phyloP scores from a whole-genome alignment of 768 basidiomycete genomes.

The Boletus patriciae region DNA sequence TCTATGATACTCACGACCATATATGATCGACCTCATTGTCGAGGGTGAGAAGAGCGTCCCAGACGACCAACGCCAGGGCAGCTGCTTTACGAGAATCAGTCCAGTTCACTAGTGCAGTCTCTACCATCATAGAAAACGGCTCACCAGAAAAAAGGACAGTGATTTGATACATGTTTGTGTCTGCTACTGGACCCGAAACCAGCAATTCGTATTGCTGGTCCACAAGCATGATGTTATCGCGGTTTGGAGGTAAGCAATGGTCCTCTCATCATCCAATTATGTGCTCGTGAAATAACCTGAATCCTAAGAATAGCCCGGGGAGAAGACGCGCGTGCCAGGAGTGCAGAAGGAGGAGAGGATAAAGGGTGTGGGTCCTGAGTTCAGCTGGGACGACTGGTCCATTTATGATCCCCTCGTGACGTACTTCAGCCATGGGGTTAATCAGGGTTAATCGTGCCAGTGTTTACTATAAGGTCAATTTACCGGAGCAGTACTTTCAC shows the following conservation, averaged over 20 bases:
- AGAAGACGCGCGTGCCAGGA: neutral
- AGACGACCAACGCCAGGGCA: conserved; percentile 8
- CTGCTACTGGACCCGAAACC: neutral
- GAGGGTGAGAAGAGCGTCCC: conserved; percentile 20
- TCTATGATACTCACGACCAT: conserved; percentile 21
- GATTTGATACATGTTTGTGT: conserved; percentile 2
- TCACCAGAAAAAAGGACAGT: conserved; percentile 11
- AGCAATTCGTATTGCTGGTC: neutral
- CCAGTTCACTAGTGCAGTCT: neutral
- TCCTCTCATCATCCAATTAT: neutral
- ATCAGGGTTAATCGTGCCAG: neutral
- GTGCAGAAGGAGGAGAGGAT: neutral
- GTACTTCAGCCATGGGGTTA: neutral
- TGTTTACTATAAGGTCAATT: neutral
- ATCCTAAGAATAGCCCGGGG: neutral
- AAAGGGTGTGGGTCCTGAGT: too few species aligned
- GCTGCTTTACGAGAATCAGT: conserved; percentile 11
- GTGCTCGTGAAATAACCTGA: neutral
- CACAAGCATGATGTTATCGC: conserved; percentile 2
- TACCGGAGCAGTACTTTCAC: neutral
- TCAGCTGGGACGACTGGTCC: neutral
- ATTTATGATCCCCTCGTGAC: neutral
- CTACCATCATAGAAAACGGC: neutral
- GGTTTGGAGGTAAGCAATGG: neutral
- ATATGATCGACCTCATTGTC: conserved; percentile 18